Conservation (phyloP, 2,329 filamentous ascomycete genomes). For the Lecanosticta acicola region DNA sequence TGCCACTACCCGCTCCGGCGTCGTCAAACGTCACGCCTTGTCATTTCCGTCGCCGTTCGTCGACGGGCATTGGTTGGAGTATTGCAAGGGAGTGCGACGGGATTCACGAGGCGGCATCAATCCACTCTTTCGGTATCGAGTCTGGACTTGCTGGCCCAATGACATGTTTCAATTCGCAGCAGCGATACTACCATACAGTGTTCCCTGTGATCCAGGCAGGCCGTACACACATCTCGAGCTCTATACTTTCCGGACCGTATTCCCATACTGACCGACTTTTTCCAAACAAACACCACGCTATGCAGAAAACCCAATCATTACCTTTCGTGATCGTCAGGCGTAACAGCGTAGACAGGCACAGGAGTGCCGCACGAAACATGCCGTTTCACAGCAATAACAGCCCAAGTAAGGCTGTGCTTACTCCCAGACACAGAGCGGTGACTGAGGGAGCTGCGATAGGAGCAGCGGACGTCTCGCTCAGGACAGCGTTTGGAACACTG, state of each 20-base stretch:
- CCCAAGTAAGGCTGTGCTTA: conserved; percentile 15
- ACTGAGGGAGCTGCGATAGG: conserved; percentile 4
- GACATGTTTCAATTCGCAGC: background rate
- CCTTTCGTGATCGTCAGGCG: conserved; percentile 11
- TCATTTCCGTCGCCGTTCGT: conserved; percentile 14
- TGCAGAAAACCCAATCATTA: conserved; percentile 9
- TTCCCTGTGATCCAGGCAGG: background rate
- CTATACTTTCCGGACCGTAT: conserved; percentile 1
- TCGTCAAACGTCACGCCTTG: conserved; percentile 19
- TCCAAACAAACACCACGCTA: conserved; percentile 5
- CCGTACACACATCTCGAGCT: background rate
- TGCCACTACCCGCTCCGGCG: conserved; percentile 11
- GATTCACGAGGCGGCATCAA: conserved; percentile 8
- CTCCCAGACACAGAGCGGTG: conserved; percentile 13
- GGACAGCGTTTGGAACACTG: conserved; percentile 5
- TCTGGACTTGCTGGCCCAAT: conserved; percentile 7
- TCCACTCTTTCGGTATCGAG: conserved; percentile 2
- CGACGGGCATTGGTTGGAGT: conserved; percentile 15
- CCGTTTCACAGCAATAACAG: conserved; percentile 15
- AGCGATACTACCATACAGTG: conserved; percentile 6
- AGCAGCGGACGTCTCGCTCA: conserved; percentile 12
- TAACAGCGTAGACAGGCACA: conserved; percentile 1
- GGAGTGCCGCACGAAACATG: conserved; percentile 3
- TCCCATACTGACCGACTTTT: conserved; percentile 14
- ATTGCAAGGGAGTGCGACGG: conserved; percentile 15